Percentiles rank a stretch among this genome's conserved stretches.
phyloP scores from a whole-genome alignment of 1,284 basidiomycete genomes.

The Moesziomyces parantarcticus region DNA sequence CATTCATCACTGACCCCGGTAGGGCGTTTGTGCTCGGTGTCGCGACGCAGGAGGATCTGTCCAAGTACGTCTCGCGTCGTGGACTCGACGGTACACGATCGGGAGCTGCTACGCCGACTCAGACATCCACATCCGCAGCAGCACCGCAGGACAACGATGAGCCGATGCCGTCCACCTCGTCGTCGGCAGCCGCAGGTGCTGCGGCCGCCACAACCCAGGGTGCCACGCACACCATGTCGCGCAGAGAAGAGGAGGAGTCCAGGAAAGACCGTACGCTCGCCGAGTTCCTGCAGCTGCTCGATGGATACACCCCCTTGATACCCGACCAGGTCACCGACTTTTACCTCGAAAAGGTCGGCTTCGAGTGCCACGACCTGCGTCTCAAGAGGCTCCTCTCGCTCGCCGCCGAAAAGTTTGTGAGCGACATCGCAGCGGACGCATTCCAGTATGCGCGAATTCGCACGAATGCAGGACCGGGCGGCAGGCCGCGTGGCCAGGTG shows the following conservation, averaged over 20 bases:
- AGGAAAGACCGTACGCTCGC: slow-evolving; percentile 82
- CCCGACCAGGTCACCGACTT: slow-evolving; percentile 98
- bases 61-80: slow-evolving; percentile 57
- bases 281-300: slow-evolving; percentile 93
- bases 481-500: slow-evolving; percentile 54
- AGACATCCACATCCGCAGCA: slow-evolving; percentile 20
- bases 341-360: slow-evolving; percentile 94
- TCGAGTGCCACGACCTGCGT: slow-evolving; percentile 85
- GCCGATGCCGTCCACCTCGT: slow-evolving; percentile 37
- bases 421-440: slow-evolving; percentile 95
- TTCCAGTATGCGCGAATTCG: slow-evolving; percentile 97
- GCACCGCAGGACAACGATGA: slow-evolving; percentile 25
- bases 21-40: slow-evolving; percentile 59
- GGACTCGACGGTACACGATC: slow-evolving; percentile 42
- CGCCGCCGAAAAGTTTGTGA: slow-evolving; percentile 97
- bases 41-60: slow-evolving; percentile 59
- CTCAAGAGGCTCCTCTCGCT: slow-evolving; percentile 88
- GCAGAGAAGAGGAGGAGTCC: slow-evolving; percentile 78
- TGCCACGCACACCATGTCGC: slow-evolving; percentile 53
- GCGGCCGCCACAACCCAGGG: slow-evolving; percentile 28
- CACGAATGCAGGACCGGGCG: slow-evolving; percentile 71
- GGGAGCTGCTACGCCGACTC: slow-evolving; percentile 45
- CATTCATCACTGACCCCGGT: slow-evolving; percentile 62
- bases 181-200: slow-evolving; percentile 24
- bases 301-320: slow-evolving; percentile 95